Conservation (phyloP, 2,329 filamentous ascomycete genomes). For the Penicillium fuscoglaucum region DNA sequence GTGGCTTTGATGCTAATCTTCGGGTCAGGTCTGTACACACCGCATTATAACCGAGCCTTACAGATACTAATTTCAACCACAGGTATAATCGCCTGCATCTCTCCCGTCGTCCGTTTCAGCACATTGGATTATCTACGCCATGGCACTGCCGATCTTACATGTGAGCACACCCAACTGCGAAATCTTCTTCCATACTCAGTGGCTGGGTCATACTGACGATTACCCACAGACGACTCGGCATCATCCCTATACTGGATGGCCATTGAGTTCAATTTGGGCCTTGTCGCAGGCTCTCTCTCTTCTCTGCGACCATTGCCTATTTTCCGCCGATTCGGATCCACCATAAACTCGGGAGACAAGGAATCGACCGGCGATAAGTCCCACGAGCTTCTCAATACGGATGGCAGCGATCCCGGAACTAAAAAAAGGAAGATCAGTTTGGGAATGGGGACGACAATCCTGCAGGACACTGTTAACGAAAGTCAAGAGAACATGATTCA, state of each 20-base stretch:
- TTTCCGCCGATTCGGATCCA: slow-evolving; percentile 12
- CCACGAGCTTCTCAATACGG: neutral
- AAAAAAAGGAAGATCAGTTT: neutral
- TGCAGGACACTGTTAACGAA: slow-evolving; percentile 5
- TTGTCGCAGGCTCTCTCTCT: slow-evolving; percentile 21
- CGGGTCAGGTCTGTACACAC: slow-evolving; percentile 5
- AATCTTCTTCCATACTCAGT: neutral
- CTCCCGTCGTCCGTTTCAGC: slow-evolving; percentile 21
- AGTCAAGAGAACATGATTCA: slow-evolving; percentile 8
- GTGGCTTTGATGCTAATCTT: slow-evolving; percentile 13
- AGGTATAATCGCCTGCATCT: slow-evolving; percentile 23
- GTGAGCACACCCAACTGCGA: slow-evolving; percentile 7
- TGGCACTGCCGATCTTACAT: slow-evolving; percentile 19
- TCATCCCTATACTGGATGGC: slow-evolving; percentile 25
- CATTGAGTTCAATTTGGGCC: slow-evolving; percentile 24
- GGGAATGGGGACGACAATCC: slow-evolving; percentile 5
- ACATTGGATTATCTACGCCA: slow-evolving; percentile 17
- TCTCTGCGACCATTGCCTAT: slow-evolving; percentile 12
- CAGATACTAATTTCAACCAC: neutral
- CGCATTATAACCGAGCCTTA: neutral
- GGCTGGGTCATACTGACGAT: neutral
- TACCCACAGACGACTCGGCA: slow-evolving; percentile 13
- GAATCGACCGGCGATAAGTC: neutral
- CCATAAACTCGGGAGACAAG: neutral
- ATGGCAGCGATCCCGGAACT: neutral